These are phyloP conservation scores for Stephania japonica DNA, from an alignment of 164 flowering plant genomes.

Conservation along the genomic window DNA sequence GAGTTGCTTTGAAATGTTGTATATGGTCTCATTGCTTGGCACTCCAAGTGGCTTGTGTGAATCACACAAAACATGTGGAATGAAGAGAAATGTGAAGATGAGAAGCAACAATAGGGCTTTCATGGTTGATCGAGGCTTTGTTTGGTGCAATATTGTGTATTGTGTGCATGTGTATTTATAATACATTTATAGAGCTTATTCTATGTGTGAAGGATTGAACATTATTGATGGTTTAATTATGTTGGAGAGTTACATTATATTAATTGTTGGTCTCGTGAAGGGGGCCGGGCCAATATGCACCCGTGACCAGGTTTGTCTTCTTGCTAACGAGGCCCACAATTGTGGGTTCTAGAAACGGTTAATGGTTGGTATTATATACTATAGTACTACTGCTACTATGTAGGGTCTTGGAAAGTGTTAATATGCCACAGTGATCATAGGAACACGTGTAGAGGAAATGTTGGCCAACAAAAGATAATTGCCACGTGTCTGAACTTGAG, in stretches of 20 bases:
- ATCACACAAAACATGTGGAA: not conserved
- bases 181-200: no score
- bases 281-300: not conserved
- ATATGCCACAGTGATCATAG: not conserved
- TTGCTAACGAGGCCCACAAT: not conserved
- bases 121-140: no score
- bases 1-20: slow-evolving; percentile 19
- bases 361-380: not conserved
- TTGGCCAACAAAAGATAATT: not conserved
- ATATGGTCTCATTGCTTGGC: slow-evolving; percentile 21
- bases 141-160: no score
- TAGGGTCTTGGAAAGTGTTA: not conserved
- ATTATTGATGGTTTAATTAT: no score
- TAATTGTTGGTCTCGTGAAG: not conserved
- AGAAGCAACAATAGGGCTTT: not conserved
- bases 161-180: no score
- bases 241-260: no score
- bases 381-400: not conserved
- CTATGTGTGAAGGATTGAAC: no score
- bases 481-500: not conserved
- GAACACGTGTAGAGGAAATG: not conserved
- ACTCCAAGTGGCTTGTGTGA: not conserved
- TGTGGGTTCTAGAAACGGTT: not conserved
- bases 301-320: not conserved
- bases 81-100: not conserved